A percentile compares a stretch with the other conserved stretches of the same genome.
Conservation (phyloP, 441 rosid genomes). For the Caryocar brasiliense region DNA sequence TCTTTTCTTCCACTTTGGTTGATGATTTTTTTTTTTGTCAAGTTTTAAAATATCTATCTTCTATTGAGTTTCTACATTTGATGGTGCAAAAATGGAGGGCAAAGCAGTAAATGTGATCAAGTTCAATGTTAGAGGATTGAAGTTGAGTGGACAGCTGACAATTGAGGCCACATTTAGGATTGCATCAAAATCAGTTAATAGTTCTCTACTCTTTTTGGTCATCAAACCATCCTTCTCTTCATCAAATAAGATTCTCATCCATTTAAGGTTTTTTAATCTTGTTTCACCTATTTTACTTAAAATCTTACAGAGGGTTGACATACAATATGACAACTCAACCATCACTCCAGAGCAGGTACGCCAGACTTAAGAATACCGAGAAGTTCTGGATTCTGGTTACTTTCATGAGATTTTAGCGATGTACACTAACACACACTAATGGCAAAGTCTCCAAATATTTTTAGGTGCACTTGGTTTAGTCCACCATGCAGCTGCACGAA, state of each 20-base stretch:
- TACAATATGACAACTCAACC: constrained; percentile 51
- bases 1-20: too few species aligned
- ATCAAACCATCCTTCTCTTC: not conserved
- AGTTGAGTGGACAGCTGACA: constrained; percentile 54
- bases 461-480: too few species aligned
- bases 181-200: constrained; percentile 53
- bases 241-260: not conserved
- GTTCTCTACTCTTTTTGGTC: not conserved
- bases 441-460: too few species aligned
- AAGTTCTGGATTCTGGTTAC: too few species aligned
- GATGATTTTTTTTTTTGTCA: not conserved
- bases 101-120: constrained; percentile 76
- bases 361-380: not conserved
- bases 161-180: constrained; percentile 65
- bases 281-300: not conserved
- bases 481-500: too few species aligned
- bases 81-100: constrained; percentile 52
- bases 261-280: not conserved
- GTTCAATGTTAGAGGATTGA: constrained; percentile 71
- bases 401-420: too few species aligned
- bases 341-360: constrained; percentile 68
- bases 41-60: not conserved
- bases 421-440: too few species aligned
- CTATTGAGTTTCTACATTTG: constrained; percentile 10
- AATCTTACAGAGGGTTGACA: constrained; percentile 56